Conservation (phyloP, 2,329 filamentous ascomycete species). For the Aspergillaceae sp. region DNA sequence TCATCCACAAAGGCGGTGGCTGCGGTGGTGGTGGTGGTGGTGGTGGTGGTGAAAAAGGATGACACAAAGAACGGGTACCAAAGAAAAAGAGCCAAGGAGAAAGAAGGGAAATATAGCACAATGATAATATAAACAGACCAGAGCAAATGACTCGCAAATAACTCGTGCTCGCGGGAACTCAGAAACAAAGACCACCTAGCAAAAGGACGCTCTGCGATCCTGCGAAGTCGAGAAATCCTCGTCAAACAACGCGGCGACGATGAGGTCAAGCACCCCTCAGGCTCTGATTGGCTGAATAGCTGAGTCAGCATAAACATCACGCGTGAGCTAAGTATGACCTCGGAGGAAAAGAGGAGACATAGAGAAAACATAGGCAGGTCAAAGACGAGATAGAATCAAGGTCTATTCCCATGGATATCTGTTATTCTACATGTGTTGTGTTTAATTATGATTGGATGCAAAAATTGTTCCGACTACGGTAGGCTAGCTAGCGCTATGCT, state of each 20-base stretch:
- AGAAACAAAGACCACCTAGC: too few species aligned
- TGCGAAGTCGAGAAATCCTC: too few species aligned
- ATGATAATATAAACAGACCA: neutral
- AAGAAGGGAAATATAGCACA: slow-evolving; percentile 2
- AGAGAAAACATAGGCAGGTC: too few species aligned
- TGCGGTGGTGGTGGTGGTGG: neutral
- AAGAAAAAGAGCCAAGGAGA: slow-evolving; percentile 1
- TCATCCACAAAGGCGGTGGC: neutral
- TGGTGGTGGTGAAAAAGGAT: neutral
- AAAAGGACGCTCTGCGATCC: too few species aligned
- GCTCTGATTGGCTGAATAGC: slow-evolving; percentile 11
- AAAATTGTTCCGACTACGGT: too few species aligned
- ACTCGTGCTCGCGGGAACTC: too few species aligned
- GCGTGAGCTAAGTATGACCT: slow-evolving; percentile 1
- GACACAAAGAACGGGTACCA: neutral
- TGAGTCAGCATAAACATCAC: slow-evolving; percentile 13
- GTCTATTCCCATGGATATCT: too few species aligned
- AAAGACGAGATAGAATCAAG: too few species aligned
- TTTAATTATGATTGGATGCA: too few species aligned
- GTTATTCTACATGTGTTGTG: too few species aligned
- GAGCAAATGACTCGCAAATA: neutral
- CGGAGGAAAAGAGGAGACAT: neutral
- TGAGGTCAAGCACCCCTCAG: slow-evolving; percentile 17
- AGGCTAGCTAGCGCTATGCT: too few species aligned
- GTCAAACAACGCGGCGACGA: slow-evolving; percentile 3